phyloP scores from a whole-genome alignment of 768 basidiomycete genomes.

The Agrocybe pediades region DNA sequence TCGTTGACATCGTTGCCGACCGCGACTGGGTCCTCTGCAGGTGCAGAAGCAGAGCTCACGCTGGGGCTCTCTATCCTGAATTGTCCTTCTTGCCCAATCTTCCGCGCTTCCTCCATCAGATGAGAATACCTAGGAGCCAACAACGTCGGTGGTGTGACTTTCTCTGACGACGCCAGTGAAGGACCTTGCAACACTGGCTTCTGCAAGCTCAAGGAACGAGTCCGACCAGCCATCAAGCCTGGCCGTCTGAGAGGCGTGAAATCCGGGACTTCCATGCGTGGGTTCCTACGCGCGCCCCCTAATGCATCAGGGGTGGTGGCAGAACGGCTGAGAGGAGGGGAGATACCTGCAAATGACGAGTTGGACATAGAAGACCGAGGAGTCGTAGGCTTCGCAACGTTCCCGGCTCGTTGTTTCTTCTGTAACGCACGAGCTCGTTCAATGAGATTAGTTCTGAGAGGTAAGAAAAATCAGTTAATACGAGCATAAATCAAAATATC shows the following conservation, averaged over 20 bases:
- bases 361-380: conserved; percentile 27
- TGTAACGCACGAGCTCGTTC: conserved; percentile 56
- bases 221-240: no score
- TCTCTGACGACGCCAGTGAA: conserved; percentile 17
- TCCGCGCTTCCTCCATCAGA: conserved; percentile 55
- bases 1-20: no score
- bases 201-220: conserved; percentile 23
- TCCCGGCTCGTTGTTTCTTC: conserved; percentile 59
- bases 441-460: conserved; percentile 49
- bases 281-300: conserved; percentile 10
- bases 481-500: background rate
- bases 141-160: conserved; percentile 41
- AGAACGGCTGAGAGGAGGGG: background rate
- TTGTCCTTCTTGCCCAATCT: conserved; percentile 30
- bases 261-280: conserved; percentile 48
- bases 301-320: conserved; percentile 2
- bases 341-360: conserved; percentile 10
- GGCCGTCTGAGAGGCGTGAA: conserved; percentile 50
- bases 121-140: conserved; percentile 60
- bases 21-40: no score
- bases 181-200: conserved; percentile 23
- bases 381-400: conserved; percentile 58
- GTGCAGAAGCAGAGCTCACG: no score
- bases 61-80: background rate
- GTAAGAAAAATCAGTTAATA: background rate